A percentile compares a stretch with the other conserved stretches of the same genome.
Conservation (phyloP, 805 yeast genomes). For the Myxozyma vanderwaltii region DNA sequence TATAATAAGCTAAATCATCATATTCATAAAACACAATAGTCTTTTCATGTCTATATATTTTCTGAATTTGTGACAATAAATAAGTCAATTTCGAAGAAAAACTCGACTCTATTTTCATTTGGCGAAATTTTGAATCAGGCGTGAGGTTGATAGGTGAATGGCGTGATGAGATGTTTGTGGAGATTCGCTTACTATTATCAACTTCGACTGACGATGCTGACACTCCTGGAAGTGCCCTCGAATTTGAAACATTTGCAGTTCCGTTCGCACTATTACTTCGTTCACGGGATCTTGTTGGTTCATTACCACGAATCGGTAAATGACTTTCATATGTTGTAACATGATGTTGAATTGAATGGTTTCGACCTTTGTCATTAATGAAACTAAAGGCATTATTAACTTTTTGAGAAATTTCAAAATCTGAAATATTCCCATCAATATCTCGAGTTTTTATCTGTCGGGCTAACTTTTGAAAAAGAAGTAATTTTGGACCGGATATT, state of each 20-base stretch:
- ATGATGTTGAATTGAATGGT: not conserved
- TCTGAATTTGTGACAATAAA: constrained; percentile 55
- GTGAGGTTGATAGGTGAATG: not conserved
- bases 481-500: constrained; percentile 34
- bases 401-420: constrained; percentile 47
- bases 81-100: constrained; percentile 67
- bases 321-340: no score
- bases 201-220: constrained; percentile 7
- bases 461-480: constrained; percentile 10
- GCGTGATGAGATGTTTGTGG: constrained; percentile 1
- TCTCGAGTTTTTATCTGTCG: constrained; percentile 18
- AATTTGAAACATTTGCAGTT: constrained; percentile 40
- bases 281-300: not conserved
- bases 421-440: constrained; percentile 46
- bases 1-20: constrained; percentile 69
- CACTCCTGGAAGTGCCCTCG: constrained; percentile 18
- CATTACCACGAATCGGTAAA: no score
- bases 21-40: constrained; percentile 67
- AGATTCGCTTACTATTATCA: not conserved
- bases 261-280: constrained; percentile 1
- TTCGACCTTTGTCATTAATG: not conserved
- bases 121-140: constrained; percentile 12
- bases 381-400: not conserved
- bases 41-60: constrained; percentile 51
- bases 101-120: constrained; percentile 50